Conservation (phyloP, 345 rosid genomes). For the Brassica nigra region DNA sequence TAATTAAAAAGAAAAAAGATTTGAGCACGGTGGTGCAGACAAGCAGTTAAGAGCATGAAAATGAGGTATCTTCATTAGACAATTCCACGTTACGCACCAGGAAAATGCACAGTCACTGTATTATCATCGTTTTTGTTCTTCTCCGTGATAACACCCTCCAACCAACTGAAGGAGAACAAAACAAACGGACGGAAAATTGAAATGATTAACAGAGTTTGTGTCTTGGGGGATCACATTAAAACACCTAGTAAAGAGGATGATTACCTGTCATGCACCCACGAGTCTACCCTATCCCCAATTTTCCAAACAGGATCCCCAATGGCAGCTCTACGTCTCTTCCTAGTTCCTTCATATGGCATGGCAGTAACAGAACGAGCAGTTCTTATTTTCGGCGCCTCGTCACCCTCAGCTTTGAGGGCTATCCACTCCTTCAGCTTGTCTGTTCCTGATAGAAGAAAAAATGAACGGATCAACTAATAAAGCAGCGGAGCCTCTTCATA, state of each 20-base stretch:
- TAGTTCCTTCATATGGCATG: constrained; percentile 82
- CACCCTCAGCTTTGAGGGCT: constrained; percentile 58
- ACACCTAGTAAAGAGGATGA: not conserved
- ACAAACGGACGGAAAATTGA: not conserved
- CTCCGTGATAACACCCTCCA: constrained; percentile 88
- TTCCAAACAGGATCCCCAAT: constrained; percentile 73
- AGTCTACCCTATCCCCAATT: constrained; percentile 91
- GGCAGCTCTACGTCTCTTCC: constrained; percentile 92
- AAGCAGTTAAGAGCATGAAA: constrained; percentile 5
- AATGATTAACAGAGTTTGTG: not conserved
- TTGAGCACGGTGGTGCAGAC: constrained; percentile 10
- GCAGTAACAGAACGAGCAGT: constrained; percentile 57
- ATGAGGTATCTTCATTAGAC: constrained; percentile 7
- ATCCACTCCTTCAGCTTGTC: constrained; percentile 92
- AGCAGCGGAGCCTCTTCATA: constrained; percentile 5
- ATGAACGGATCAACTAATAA: not conserved
- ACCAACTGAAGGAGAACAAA: constrained; percentile 65
- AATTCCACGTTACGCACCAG: constrained; percentile 49
- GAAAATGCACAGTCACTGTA: constrained; percentile 67
- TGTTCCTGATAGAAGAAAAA: constrained; percentile 48
- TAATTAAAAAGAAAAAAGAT: not conserved
- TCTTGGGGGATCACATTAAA: not conserved
- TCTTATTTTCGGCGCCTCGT: constrained; percentile 69
- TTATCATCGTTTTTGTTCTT: constrained; percentile 81
- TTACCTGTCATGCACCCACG: constrained; percentile 84